phyloP scores from a whole-genome alignment of 306 rosid species.

The Ziziphus jujuba region DNA sequence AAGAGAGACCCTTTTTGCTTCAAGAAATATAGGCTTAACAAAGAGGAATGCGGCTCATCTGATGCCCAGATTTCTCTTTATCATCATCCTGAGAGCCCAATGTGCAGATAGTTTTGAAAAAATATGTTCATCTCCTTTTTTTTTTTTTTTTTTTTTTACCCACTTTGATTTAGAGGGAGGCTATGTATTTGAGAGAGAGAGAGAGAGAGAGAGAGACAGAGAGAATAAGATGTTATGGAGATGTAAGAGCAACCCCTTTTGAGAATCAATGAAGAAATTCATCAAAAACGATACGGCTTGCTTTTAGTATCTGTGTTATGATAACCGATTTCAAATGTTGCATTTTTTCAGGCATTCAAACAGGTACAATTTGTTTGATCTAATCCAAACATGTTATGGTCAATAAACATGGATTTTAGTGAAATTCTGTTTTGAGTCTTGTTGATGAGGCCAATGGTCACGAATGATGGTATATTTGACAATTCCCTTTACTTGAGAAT shows the following conservation, averaged over 20 bases:
- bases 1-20: constrained; percentile 43
- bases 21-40: constrained; percentile 37
- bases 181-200: constrained; percentile 26
- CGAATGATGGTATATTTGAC: no score
- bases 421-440: no score
- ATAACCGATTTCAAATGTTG: no score
- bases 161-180: constrained; percentile 33
- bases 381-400: no score
- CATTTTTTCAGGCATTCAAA: no score
- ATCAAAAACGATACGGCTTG: neutral
- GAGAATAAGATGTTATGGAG: constrained; percentile 22
- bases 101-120: constrained; percentile 61
- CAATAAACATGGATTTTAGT: no score
- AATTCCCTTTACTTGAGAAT: no score
- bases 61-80: constrained; percentile 48
- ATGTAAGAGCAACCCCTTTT: neutral
- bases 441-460: no score
- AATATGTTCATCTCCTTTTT: neutral
- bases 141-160: constrained; percentile 14
- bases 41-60: constrained; percentile 48
- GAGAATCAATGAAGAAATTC: neutral
- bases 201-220: constrained; percentile 17
- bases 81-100: constrained; percentile 74
- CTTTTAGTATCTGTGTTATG: neutral
- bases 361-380: no score